These are phyloP conservation scores for Dissophora globulifera DNA, from an alignment of 192 early-diverging fungal species.

Conservation along the genomic window DNA sequence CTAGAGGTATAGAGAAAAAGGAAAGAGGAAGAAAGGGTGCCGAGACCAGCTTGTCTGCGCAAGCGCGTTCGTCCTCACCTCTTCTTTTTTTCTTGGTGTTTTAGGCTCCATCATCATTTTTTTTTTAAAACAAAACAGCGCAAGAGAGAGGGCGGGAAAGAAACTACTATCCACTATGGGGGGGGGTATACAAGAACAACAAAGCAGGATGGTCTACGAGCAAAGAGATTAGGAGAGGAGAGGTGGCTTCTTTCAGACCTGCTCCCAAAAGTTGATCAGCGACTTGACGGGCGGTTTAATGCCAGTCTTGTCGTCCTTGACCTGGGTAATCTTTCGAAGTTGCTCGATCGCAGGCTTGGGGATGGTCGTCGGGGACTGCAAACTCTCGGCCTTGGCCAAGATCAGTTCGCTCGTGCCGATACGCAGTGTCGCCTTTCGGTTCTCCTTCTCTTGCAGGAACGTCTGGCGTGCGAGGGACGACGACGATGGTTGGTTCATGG, in stretches of 20 bases:
- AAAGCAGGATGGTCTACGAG: neutral
- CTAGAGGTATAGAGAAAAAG: too few species aligned
- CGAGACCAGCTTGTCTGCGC: too few species aligned
- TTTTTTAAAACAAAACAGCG: too few species aligned
- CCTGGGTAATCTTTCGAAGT: neutral
- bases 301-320: neutral
- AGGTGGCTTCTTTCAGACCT: too few species aligned
- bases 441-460: constrained; percentile 30
- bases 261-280: constrained; percentile 49
- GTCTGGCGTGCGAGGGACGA: constrained; percentile 16
- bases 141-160: too few species aligned
- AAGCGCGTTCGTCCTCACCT: too few species aligned
- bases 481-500: neutral
- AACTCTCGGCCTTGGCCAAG: constrained; percentile 22
- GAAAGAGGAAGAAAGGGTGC: too few species aligned
- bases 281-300: constrained; percentile 38
- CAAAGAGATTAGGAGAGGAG: constrained; percentile 24
- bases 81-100: too few species aligned
- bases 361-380: constrained; percentile 23
- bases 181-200: neutral
- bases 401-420: constrained; percentile 17
- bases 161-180: too few species aligned
- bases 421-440: constrained; percentile 31
- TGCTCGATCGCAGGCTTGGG: neutral
- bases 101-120: too few species aligned